Conservation (phyloP, 2,329 filamentous ascomycete species). For the Fusarium decemcellulare region DNA sequence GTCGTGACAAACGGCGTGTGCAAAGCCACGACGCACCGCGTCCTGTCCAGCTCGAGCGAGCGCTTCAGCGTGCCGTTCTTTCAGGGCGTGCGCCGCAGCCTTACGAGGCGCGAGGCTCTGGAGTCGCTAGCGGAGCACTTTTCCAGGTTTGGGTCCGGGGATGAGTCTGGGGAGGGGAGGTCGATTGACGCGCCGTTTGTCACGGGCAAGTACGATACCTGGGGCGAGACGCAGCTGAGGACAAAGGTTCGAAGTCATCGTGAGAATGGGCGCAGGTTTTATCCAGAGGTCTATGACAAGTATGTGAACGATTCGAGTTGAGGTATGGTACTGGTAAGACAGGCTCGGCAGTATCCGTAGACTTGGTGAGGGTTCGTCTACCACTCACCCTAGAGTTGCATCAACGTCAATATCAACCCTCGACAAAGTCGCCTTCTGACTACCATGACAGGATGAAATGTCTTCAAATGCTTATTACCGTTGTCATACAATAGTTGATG, state of each 20-base stretch:
- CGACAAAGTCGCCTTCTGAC: no score
- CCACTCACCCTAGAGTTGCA: no score
- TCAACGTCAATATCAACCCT: no score
- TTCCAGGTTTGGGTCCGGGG: conserved; percentile 23
- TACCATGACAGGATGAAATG: background rate
- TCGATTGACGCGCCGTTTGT: conserved; percentile 65
- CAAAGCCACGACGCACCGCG: conserved; percentile 65
- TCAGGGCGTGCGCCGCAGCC: conserved; percentile 62
- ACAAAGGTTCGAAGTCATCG: conserved; percentile 68
- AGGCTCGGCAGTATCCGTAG: no score
- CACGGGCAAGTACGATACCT: conserved; percentile 65
- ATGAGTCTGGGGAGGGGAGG: conserved; percentile 53
- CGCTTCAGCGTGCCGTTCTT: conserved; percentile 62
- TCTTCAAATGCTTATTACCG: background rate
- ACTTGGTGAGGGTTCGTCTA: no score
- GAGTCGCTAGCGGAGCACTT: conserved; percentile 57
- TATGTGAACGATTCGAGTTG: conserved; percentile 58
- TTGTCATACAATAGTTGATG: background rate
- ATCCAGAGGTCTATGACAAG: conserved; percentile 61
- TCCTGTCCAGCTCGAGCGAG: conserved; percentile 52
- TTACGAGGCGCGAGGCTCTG: conserved; percentile 61
- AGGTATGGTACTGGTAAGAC: background rate
- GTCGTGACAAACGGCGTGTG: conserved; percentile 68
- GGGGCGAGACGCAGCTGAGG: conserved; percentile 68
- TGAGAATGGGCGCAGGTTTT: conserved; percentile 63